These are phyloP conservation scores for Trichoderma brevicompactum DNA, from an alignment of 2,329 filamentous ascomycete species.

Conservation along the genomic window DNA sequence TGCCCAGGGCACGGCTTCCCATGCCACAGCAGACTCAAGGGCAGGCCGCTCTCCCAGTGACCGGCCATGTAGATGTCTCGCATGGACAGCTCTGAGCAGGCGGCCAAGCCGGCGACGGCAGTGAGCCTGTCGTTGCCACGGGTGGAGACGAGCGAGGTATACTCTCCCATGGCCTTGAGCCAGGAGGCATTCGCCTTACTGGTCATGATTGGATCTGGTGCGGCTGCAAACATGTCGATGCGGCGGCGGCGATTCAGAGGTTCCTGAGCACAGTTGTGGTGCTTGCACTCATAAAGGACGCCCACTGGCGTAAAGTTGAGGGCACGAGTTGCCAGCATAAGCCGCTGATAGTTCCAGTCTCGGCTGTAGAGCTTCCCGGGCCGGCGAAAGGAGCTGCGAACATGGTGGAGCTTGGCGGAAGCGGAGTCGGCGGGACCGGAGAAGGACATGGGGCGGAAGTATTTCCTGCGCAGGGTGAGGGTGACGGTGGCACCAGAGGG, in stretches of 20 bases:
- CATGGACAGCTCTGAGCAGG: background rate
- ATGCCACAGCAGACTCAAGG: conserved; percentile 22
- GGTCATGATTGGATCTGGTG: background rate
- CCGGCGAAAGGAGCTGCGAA: background rate
- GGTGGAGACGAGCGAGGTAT: conserved; percentile 1
- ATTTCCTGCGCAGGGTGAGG: conserved; percentile 8
- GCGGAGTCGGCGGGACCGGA: background rate
- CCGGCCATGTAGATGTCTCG: conserved; percentile 19
- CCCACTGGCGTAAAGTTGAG: conserved; percentile 5
- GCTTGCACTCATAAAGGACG: conserved; percentile 4
- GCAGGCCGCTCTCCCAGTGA: conserved; percentile 11
- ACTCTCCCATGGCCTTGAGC: conserved; percentile 7
- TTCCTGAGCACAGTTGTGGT: background rate
- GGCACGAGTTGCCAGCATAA: background rate
- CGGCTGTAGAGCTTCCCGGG: conserved; percentile 18
- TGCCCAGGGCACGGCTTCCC: background rate
- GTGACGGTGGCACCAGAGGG: conserved; percentile 1
- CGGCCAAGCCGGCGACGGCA: conserved; percentile 11
- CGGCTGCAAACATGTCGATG: background rate
- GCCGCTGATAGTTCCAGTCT: conserved; percentile 16
- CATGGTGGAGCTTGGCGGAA: background rate
- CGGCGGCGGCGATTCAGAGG: background rate
- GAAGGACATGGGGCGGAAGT: background rate
- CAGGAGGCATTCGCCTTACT: background rate
- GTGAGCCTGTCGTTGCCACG: conserved; percentile 5